Percentiles rank a stretch among this genome's conserved stretches.
These are phyloP conservation scores for Boletellus sp. DNA, from an alignment of 768 basidiomycete genomes.

Conservation along the genomic window DNA sequence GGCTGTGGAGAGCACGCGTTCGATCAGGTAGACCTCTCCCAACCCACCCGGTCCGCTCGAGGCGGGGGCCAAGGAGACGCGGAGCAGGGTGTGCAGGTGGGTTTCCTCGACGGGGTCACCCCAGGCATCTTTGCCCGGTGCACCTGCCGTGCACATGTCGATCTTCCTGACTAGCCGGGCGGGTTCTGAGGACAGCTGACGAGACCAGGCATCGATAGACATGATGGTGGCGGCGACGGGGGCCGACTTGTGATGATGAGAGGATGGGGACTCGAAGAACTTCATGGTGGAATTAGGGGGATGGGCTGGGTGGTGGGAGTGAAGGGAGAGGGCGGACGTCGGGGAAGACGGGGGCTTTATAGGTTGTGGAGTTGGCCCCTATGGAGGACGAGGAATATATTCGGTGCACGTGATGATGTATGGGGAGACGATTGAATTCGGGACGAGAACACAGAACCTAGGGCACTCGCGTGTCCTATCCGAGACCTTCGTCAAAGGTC, in stretches of 20 bases:
- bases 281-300: not conserved
- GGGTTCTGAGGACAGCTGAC: not conserved
- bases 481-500: too few relatives aligned
- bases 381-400: not conserved
- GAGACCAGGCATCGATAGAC: conserved; percentile 3
- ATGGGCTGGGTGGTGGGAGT: not conserved
- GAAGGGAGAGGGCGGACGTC: too few relatives aligned
- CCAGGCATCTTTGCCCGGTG: not conserved
- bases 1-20: conserved; percentile 13
- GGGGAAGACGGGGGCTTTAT: too few relatives aligned
- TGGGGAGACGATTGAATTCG: too few relatives aligned
- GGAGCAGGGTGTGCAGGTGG: conserved; percentile 11
- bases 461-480: too few relatives aligned
- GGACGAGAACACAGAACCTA: too few relatives aligned
- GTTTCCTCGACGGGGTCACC: not conserved
- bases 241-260: conserved; percentile 1
- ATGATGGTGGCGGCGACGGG: conserved; percentile 4
- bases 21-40: conserved; percentile 7
- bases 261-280: conserved; percentile 1
- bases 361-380: not conserved
- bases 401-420: not conserved
- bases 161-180: conserved; percentile 7
- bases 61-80: not conserved
- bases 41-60: not conserved
- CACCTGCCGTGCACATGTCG: conserved; percentile 7